A percentile compares a stretch with the other conserved stretches of the same genome.
Conservation (phyloP, 257 asterid genomes). For the Asclepias syriaca region DNA sequence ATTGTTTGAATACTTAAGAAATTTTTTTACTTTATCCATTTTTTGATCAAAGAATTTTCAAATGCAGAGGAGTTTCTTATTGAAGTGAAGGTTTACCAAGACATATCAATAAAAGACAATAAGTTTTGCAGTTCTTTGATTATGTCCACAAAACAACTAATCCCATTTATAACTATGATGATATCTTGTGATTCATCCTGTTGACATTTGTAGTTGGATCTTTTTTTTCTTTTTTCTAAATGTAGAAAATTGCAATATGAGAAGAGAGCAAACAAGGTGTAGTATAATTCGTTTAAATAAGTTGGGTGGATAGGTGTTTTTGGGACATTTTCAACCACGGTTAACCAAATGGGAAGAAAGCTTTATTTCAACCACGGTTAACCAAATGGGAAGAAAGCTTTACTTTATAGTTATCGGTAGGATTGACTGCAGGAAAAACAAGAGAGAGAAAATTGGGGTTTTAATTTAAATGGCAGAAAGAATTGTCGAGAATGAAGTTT, state of each 20-base stretch:
- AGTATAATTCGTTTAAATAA: too few relatives aligned
- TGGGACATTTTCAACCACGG: not conserved
- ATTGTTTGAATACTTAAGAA: not conserved
- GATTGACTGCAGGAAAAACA: not conserved
- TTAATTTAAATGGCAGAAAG: not conserved
- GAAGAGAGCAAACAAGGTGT: too few relatives aligned
- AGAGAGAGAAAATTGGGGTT: not conserved
- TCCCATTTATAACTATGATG: too few relatives aligned
- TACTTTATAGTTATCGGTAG: not conserved
- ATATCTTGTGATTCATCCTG: too few relatives aligned
- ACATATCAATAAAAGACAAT: not conserved
- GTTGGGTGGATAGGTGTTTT: not conserved
- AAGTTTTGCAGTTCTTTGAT: too few relatives aligned
- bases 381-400: constrained; percentile 5
- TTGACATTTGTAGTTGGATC: too few relatives aligned
- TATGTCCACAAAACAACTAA: too few relatives aligned
- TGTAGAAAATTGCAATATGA: too few relatives aligned
- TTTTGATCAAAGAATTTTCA: not conserved
- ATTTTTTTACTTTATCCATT: not conserved
- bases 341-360: constrained; percentile 6
- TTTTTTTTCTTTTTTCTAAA: too few relatives aligned
- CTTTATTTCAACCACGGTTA: constrained; percentile 4
- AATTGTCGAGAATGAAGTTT: not conserved
- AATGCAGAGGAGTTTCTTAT: not conserved
- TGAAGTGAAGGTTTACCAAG: not conserved